Evolutionary conservation across 2,329 filamentous ascomycete species (phyloP).

Genomic region (Botrytis cinerea): DNA sequence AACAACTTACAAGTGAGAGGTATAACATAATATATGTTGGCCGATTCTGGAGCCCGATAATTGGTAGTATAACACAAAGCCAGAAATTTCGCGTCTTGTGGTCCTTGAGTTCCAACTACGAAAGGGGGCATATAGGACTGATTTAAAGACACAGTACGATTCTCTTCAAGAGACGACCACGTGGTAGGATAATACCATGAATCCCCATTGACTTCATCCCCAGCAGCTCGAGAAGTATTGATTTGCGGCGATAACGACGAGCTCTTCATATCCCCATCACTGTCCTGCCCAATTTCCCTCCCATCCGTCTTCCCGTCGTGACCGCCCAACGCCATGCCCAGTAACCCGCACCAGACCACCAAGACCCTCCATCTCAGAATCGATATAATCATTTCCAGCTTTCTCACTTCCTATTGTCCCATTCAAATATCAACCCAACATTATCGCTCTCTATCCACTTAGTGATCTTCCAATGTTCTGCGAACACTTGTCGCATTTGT

Average conservation of each 20-base stretch:
- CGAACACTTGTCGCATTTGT: constrained; percentile 10
- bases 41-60: neutral
- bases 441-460: constrained; percentile 4
- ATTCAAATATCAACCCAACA: constrained; percentile 3
- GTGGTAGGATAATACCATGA: neutral
- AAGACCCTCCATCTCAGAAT: constrained; percentile 15
- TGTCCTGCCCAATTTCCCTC: neutral
- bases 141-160: neutral
- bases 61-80: constrained; percentile 5
- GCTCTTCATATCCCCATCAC: neutral
- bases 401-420: constrained; percentile 15
- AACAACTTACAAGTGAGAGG: neutral
- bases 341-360: neutral
- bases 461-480: neutral
- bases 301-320: neutral
- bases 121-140: neutral
- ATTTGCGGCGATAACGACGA: neutral
- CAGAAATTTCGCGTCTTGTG: neutral
- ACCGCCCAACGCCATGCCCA: neutral
- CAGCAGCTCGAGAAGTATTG: neutral
- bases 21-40: constrained; percentile 6
- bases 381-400: constrained; percentile 19
- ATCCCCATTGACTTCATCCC: neutral
- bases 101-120: neutral
- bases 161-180: neutral